Conservation (phyloP, 2,329 filamentous ascomycete species). For the Talaromyces piceae region DNA sequence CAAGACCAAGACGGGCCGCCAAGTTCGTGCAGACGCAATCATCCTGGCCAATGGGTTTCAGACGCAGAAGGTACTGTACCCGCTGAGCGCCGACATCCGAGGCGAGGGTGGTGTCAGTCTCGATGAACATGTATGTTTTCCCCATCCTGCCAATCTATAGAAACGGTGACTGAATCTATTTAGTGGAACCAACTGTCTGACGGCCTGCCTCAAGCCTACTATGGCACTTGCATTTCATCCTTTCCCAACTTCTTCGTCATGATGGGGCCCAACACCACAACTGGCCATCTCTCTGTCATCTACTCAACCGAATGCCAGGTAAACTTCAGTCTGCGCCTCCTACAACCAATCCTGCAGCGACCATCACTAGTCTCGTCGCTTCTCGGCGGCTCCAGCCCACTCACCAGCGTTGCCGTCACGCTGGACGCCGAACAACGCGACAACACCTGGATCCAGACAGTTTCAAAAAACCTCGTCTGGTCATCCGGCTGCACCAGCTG, state of each 20-base stretch:
- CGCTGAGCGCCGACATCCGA: conserved; percentile 35
- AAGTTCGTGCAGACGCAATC: conserved; percentile 39
- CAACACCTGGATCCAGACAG: conserved; percentile 33
- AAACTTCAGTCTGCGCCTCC: conserved; percentile 38
- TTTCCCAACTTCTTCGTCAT: conserved; percentile 45
- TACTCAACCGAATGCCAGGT: conserved; percentile 48
- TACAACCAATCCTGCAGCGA: conserved; percentile 34
- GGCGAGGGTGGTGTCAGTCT: conserved; percentile 33
- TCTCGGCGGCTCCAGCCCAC: conserved; percentile 14
- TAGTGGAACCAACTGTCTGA: conserved; percentile 33
- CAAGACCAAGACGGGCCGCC: conserved; percentile 29
- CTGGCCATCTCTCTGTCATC: conserved; percentile 45
- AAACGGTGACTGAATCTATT: not conserved
- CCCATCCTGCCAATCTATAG: not conserved
- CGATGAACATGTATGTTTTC: conserved; percentile 21
- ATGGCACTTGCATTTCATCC: conserved; percentile 42
- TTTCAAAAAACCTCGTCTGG: conserved; percentile 42
- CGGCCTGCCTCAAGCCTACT: conserved; percentile 39
- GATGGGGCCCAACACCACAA: conserved; percentile 41
- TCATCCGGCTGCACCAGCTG: conserved; percentile 45
- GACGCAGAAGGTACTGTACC: conserved; percentile 41
- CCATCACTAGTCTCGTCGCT: conserved; percentile 19
- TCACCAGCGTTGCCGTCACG: conserved; percentile 31
- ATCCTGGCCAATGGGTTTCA: conserved; percentile 45
- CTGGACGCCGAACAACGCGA: conserved; percentile 29